Evolutionary conservation across 2,329 filamentous ascomycete species (phyloP), one percentile per base, ranked within the genome.

Genomic region (Alternaria incomplexa): DNA sequence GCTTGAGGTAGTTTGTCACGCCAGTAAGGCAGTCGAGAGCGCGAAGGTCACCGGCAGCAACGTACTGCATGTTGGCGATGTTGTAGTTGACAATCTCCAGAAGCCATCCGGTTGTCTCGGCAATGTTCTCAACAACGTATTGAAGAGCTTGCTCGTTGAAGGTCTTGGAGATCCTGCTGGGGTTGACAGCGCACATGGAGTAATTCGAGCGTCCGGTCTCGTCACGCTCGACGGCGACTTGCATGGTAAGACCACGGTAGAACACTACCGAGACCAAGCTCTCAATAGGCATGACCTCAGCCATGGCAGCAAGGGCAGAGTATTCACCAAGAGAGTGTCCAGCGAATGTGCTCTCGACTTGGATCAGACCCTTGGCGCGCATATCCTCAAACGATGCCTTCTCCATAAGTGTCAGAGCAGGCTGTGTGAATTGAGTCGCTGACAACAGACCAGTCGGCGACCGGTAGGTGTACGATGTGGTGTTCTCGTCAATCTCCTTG

Each of bases 201-300:
- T 99, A 99, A 86, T 98, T 98, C 72, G 94, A 97, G 60, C 96
- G 92, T 40, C 96, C 96, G 68, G 89, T 85, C 62, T 91, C 94
- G 80, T 99, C 96, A 79, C 96, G 93, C 85, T 98, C 96, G 68
- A 99, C 96, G 23, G 96, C 96, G 51, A 99, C 96, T 83, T 99
- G 96, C 96, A 99, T 99, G 22, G 96, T 99, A 76, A 99, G 85
- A 77, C 96, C 96, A 81, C 96, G 93, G 85, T 99, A 99, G 87
- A 99, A 99, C 58, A 99, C 96, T 50, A 99, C 96, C 0, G 96
- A 98, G 2, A 99, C 96, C 80, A 99, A 86, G 72, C 91, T 96
- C 85, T 99, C 96, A 76, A 99, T 99, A n/a, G 96, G 96, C 93
- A 99, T 97, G 79, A 99, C 96, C 77, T 99, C 95, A 11, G 96